These are phyloP conservation scores for Agaricus blazei DNA, from an alignment of 768 basidiomycete species.

Conservation along the genomic window DNA sequence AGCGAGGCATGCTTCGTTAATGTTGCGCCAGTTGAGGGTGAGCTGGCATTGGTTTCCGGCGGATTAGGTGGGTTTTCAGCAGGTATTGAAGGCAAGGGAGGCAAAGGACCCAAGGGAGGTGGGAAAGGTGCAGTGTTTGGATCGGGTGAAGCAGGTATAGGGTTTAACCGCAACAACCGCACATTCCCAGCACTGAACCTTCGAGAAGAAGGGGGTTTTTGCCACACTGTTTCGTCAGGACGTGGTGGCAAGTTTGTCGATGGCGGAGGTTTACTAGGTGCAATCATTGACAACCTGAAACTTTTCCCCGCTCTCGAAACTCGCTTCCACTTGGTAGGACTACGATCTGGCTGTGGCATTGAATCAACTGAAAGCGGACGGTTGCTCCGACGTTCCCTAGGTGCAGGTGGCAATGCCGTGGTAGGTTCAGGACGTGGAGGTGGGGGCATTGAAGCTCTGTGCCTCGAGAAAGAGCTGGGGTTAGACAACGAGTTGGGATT, in stretches of 20 bases:
- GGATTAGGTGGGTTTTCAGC: conserved; percentile 16
- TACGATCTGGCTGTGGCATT: conserved; percentile 5
- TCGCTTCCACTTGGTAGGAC: conserved; percentile 34
- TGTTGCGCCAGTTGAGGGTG: conserved; percentile 5
- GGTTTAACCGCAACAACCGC: conserved; percentile 20
- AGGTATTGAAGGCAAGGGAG: conserved; percentile 27
- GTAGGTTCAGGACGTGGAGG: conserved; percentile 73
- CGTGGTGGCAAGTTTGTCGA: conserved; percentile 56
- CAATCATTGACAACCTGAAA: conserved; percentile 51
- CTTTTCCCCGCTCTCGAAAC: conserved; percentile 54
- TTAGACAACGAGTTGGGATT: conserved; percentile 20
- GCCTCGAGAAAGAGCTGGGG: conserved; percentile 18
- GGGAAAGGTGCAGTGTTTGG: conserved; percentile 30
- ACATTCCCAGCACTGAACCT: conserved; percentile 27
- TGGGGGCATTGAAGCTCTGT: conserved; percentile 61
- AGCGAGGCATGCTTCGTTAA: conserved; percentile 38
- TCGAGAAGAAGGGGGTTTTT: conserved; percentile 18
- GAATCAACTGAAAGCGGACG: conserved; percentile 17
- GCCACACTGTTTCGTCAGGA: conserved; percentile 49
- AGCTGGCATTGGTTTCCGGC: conserved; percentile 1
- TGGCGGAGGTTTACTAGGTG: conserved; percentile 59
- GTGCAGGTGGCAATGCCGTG: conserved; percentile 66
- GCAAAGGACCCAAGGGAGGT: conserved; percentile 40
- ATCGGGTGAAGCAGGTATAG: conserved; percentile 44
- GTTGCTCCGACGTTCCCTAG: conserved; percentile 25